These are phyloP conservation scores for Yamadazyma scolyti DNA, from an alignment of 805 yeast genomes.

Conservation along the genomic window DNA sequence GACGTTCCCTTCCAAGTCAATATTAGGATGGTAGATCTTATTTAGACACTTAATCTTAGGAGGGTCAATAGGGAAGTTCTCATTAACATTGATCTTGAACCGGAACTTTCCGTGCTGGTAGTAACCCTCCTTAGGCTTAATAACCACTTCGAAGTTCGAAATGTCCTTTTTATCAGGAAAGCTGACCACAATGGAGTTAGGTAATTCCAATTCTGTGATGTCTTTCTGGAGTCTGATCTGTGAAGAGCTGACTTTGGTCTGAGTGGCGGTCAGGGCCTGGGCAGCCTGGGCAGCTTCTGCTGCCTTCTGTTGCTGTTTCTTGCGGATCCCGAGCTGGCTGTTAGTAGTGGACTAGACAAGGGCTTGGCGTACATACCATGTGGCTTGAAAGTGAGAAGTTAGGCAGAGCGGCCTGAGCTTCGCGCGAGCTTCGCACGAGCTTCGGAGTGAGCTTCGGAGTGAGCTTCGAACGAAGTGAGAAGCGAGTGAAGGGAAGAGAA, in stretches of 20 bases:
- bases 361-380: no score
- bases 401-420: no score
- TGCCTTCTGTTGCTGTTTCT: constrained; percentile 53
- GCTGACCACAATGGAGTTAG: constrained; percentile 49
- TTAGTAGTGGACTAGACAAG: no score
- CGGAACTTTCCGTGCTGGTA: constrained; percentile 66
- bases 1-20: constrained; percentile 84
- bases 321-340: constrained; percentile 52
- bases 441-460: no score
- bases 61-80: constrained; percentile 86
- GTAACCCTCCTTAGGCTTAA: constrained; percentile 70
- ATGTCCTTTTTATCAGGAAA: constrained; percentile 54
- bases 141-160: constrained; percentile 55
- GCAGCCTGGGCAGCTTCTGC: constrained; percentile 20
- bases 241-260: constrained; percentile 47
- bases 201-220: constrained; percentile 64
- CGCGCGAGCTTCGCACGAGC: no score
- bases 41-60: constrained; percentile 75
- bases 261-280: constrained; percentile 13
- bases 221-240: constrained; percentile 76
- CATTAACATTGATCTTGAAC: constrained; percentile 63
- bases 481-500: no score
- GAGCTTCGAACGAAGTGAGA: no score
- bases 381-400: no score
- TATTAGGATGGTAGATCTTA: constrained; percentile 89